Evolutionary conservation across 768 basidiomycete genomes (phyloP), one percentile per base, ranked within the genome.

Genomic region (Suillus hirtellus): DNA sequence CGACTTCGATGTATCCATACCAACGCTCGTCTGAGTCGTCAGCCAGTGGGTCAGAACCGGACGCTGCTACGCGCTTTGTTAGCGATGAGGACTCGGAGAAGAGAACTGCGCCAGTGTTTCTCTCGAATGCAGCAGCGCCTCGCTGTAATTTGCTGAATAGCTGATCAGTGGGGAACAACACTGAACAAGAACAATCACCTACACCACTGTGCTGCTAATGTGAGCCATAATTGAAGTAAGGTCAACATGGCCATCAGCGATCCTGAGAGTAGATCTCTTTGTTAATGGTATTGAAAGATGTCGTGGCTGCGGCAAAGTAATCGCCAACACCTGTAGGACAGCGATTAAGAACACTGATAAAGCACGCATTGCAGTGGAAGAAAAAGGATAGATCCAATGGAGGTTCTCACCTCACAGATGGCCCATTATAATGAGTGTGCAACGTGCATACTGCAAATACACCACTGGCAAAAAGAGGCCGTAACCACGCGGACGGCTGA

Each of bases 1-100:
- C 73, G 5, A 74, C 70, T 4, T 60, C 64, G 34, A 74, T 66
- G 1, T 59, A 61, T 8, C 72, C 73, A 11, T 72, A 73, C 73
- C 73, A 75, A 27, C 46, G 52, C 21, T 47, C 24, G 38, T 66
- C 65, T 37, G 64, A 49, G 14, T 67, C 59, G 40, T 64, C 67
- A 11, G 62, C 64, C 31, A 75, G 70, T 3, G 65, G 12, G 50
- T 52, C 60, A 37, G 40, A n/a, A 21, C 59, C 62, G 1, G 24
- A 55, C 24, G 40, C 55, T 9, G 34, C 24, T 42, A 21, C 27
- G 9, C 49, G 19, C 40, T 54, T 47, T 27, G 15, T 19, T 3
- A 19, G 15, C 17, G 56, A 31, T 24, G 53, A 37, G 31, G 56
- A 38, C 5, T 31, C 31, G 1, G 31, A 31, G 9, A 44, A 21